Conservation (phyloP, 768 basidiomycete species). For the Agrocybe pediades region DNA sequence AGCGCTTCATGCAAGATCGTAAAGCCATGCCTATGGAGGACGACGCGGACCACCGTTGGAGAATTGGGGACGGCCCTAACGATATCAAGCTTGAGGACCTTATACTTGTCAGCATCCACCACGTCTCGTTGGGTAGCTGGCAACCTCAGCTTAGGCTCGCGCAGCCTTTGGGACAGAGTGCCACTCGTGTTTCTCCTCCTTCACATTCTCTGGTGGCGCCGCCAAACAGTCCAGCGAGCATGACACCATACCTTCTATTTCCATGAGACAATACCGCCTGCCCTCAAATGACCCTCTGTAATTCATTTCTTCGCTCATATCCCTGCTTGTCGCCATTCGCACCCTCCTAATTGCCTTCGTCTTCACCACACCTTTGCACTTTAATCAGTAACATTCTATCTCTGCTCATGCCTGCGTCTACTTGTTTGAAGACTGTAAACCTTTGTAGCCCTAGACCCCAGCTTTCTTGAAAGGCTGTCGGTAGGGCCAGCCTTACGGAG, state of each 20-base stretch:
- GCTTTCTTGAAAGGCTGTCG: no score
- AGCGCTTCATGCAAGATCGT: conserved; percentile 56
- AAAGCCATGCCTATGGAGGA: conserved; percentile 50
- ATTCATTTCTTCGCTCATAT: neutral
- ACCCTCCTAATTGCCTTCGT: neutral
- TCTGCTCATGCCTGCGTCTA: neutral
- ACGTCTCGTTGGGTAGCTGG: conserved; percentile 83
- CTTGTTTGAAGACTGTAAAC: neutral
- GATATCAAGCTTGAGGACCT: conserved; percentile 68
- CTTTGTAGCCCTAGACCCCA: conserved; percentile 4
- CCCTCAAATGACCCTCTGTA: neutral
- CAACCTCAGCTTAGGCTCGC: conserved; percentile 73
- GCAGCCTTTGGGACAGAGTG: conserved; percentile 29
- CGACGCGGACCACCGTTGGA: conserved; percentile 62
- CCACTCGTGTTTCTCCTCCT: conserved; percentile 1
- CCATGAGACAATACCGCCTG: neutral
- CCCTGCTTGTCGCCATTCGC: no score
- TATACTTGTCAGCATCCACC: conserved; percentile 76
- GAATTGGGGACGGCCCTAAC: conserved; percentile 52
- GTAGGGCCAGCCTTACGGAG: no score
- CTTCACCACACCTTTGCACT: neutral
- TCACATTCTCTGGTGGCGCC: conserved; percentile 11
- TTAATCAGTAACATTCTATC: no score
- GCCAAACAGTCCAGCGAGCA: conserved; percentile 1
- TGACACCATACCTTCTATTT: neutral